Base-by-base conservation (phyloP, 768 basidiomycete genomes). In the Cyclocybe cylindracea region DNA sequence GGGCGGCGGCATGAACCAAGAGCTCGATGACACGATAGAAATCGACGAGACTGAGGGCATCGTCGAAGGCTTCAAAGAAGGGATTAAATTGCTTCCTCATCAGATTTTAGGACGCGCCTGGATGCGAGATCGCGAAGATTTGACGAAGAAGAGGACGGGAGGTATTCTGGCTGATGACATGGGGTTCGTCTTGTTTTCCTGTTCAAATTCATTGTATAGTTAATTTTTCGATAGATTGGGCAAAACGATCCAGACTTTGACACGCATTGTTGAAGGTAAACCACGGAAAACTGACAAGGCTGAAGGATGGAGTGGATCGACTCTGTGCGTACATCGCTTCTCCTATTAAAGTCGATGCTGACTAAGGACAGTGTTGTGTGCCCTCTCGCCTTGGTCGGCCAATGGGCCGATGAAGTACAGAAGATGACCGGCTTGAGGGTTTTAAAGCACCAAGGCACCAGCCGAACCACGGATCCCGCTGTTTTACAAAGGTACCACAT, bases 121-220 rank as follows among this genome's bases (percentile, higher is more conserved):
- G 95, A 94, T 99, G 89, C 75, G 74, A 18, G 83, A 86, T 6
- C 79, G 95, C 14, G 96, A 98, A 69, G 71, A 78, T 56, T 44
- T 66, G 1, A 67, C 77, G 7, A 85, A 83, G 32, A 91, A 91
- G 69, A 84, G 86, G 58, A 73, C 62, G 6, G 95, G 96, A 1
- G 96, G 96, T 0, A 94, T 98, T 58, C 72, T 97, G 10, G 94
- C 94, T 4, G 94, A 98, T 65, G 91, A 91, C 61, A 91, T 91
- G 87, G 90, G 89, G 89, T 87, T 60, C 44, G 76, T 58, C 16
- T 29, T 14, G 10, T n/a, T 44, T 43, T 31, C 31, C 43, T 35
- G 33, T 8, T 11, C 16, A 14, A 8, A 5, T 41, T 19, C 35
- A 14, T 8, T n/a, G 42, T 16, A 14, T 50, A 48, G 16, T 39